These are phyloP conservation scores for Boletus mariae DNA, from an alignment of 1,284 basidiomycete species.

Conservation along the genomic window DNA sequence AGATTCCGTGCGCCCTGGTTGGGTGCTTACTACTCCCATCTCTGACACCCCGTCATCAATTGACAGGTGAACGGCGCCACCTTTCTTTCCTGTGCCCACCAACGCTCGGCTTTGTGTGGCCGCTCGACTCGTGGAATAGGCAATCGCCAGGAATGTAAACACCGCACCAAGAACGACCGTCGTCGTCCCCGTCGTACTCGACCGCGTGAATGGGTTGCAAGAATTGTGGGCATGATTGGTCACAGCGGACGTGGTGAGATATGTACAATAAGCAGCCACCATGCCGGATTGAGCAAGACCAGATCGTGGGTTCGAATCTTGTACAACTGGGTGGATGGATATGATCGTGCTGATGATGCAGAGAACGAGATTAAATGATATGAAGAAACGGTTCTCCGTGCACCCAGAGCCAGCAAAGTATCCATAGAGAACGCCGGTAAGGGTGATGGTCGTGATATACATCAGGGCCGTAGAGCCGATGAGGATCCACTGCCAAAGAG, in stretches of 20 bases:
- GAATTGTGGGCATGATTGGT: conserved; percentile 83
- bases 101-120: conserved; percentile 93
- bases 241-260: conserved; percentile 92
- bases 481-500: conserved; percentile 95
- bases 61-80: conserved; percentile 61
- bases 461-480: conserved; percentile 90
- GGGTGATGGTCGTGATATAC: conserved; percentile 79
- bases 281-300: conserved; percentile 95
- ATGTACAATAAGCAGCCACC: conserved; percentile 97
- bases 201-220: conserved; percentile 86
- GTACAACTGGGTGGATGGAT: conserved; percentile 83
- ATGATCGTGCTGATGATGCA: conserved; percentile 79
- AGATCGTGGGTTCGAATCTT: conserved; percentile 91
- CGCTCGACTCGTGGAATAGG: conserved; percentile 94
- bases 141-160: conserved; percentile 97
- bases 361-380: conserved; percentile 88
- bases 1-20: conserved; percentile 83
- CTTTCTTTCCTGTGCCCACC: conserved; percentile 69
- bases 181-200: conserved; percentile 76
- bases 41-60: conserved; percentile 55
- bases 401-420: conserved; percentile 91
- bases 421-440: conserved; percentile 86
- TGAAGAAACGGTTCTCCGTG: conserved; percentile 91
- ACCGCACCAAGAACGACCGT: conserved; percentile 89
- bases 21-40: conserved; percentile 75